phyloP scores from a whole-genome alignment of 805 yeast genomes.

The Starmerella vitae region DNA sequence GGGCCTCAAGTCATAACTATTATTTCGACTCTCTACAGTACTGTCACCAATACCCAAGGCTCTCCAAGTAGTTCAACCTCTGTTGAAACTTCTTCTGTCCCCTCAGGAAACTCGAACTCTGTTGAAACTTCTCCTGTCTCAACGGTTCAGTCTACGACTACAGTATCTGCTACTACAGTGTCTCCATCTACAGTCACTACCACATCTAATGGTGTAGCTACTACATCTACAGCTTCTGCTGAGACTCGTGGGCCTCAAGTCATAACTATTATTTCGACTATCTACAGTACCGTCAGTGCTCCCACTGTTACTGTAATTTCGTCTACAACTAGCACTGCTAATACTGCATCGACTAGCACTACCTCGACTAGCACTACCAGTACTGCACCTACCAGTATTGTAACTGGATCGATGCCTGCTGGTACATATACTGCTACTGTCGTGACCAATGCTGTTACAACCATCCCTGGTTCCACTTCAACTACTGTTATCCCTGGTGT shows the following conservation, averaged over 20 bases:
- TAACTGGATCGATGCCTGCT: neutral
- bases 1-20: slow-evolving; percentile 7
- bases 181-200: neutral
- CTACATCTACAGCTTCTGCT: slow-evolving; percentile 1
- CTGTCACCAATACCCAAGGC: no score
- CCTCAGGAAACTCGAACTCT: no score
- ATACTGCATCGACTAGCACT: neutral
- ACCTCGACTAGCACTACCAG: neutral
- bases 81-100: no score
- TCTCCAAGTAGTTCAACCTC: no score
- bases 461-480: slow-evolving; percentile 15
- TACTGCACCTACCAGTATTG: neutral
- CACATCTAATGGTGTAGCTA: neutral
- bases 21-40: slow-evolving; percentile 5
- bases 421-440: slow-evolving; percentile 1
- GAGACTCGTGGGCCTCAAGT: slow-evolving; percentile 3
- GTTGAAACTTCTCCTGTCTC: neutral
- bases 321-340: neutral
- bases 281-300: slow-evolving; percentile 4
- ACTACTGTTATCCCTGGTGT: neutral
- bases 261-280: slow-evolving; percentile 6
- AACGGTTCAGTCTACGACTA: neutral
- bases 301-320: neutral
- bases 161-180: neutral
- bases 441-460: slow-evolving; percentile 2